Evolutionary conservation across 2,329 filamentous ascomycete species (phyloP).

Genomic region (Diplodia seriata): DNA sequence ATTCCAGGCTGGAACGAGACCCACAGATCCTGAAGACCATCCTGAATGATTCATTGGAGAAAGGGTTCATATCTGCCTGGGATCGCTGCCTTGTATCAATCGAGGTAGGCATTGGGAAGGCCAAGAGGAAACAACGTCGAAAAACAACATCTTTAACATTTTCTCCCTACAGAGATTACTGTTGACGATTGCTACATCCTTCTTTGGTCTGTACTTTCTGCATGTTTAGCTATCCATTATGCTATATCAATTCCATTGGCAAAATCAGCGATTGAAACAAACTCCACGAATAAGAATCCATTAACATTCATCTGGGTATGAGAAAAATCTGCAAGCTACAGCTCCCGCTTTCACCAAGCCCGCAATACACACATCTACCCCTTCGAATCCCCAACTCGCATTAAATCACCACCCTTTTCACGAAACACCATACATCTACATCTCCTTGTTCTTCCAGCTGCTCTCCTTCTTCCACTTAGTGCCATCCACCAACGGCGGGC

Average conservation of each 20-base stretch:
- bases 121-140: not conserved
- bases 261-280: not conserved
- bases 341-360: not conserved
- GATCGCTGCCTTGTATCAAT: no score
- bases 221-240: no score
- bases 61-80: not conserved
- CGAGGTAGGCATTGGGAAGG: fast-evolving
- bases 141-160: no score
- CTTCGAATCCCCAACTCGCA: not conserved
- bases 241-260: not conserved
- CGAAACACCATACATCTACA: not conserved
- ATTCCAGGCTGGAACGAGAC: fast-evolving
- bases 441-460: slow-evolving; percentile 43
- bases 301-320: not conserved
- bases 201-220: no score
- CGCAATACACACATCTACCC: not conserved
- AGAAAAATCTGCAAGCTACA: not conserved
- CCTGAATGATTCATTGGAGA: not conserved
- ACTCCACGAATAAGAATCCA: not conserved
- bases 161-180: no score
- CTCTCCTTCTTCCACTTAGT: slow-evolving; percentile 46
- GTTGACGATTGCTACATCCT: no score
- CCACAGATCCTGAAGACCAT: not conserved
- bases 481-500: slow-evolving; percentile 40
- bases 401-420: no score